Evolutionary conservation across 169 alveolate genomes (phyloP).

Genomic region (Eimeria tenella): DNA sequence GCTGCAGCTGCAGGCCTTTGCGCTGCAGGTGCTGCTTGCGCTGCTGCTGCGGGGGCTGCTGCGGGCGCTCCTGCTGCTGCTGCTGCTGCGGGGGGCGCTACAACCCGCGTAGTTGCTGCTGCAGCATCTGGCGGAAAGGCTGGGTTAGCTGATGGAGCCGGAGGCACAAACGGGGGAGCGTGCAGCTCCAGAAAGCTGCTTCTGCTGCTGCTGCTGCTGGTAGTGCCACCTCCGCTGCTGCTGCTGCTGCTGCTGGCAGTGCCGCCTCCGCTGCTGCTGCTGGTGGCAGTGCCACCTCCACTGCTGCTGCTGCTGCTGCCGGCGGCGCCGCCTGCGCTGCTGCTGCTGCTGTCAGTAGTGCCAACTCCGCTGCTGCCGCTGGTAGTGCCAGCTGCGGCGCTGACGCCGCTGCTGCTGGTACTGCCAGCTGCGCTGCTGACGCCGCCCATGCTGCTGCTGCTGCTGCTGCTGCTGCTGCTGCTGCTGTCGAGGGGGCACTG

Average conservation of each 20-base stretch:
- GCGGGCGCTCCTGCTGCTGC: background rate
- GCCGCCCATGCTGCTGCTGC: background rate
- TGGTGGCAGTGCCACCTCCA: too few species aligned
- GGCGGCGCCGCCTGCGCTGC: background rate
- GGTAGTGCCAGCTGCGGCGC: too few species aligned
- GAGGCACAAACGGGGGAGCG: background rate
- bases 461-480: background rate
- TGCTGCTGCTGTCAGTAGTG: background rate
- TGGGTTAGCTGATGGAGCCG: too few species aligned
- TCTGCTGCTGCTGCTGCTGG: too few species aligned
- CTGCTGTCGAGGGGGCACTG: conserved; percentile 82
- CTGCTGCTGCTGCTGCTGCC: background rate
- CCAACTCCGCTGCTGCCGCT: too few species aligned
- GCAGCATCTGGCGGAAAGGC: background rate
- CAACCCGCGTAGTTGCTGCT: background rate
- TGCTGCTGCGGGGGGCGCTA: background rate
- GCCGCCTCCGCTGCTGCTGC: background rate
- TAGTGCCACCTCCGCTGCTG: too few species aligned
- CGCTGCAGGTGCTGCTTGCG: background rate
- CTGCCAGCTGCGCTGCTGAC: background rate
- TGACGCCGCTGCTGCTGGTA: background rate
- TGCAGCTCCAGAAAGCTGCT: conserved; percentile 9
- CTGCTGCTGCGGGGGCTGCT: background rate
- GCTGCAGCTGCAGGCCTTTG: background rate
- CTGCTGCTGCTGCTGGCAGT: background rate